Evolutionary conservation across 2,329 filamentous ascomycete species (phyloP), one percentile per base, ranked within the genome.

Genomic region (Colletotrichum tofieldiae): DNA sequence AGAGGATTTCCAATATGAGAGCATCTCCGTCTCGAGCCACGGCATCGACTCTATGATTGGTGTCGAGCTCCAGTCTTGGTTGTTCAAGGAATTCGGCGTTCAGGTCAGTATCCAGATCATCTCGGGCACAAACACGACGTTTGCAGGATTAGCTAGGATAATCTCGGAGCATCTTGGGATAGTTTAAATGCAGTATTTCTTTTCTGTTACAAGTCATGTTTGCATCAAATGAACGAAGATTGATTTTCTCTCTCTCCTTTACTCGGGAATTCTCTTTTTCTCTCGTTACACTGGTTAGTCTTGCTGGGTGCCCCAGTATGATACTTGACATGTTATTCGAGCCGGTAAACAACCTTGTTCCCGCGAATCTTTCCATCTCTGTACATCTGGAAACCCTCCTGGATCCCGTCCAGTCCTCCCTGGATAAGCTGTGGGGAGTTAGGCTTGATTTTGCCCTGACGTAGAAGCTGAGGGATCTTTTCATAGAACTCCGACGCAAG

Each of bases 81-180:
- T 49, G 45, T 49, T 49, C 45, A 49, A 49, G 45, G 45, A 49
- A 49, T 49, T 23, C 45, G 45, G 45, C 45, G 45, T 49, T 26
- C 45, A 23, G 45, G 45, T 49, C 45, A 49, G 45, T 49, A 26
- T 49, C 45, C 45, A 23, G 45, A 23, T 49, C 20, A 49, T 26
- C 45, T 49, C 9, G 45, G 20, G 45, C 45, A 49, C 45, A 26
- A 23, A 49, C n/a, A 49, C 45, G n/a, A 49, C 45, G 45, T 26
- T 49, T 49, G 45, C 45, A 49, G 20, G 45, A 49, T 26, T 49
- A 14, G n/a, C 45, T 26, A 26, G n/a, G 45, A 49, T 49, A 14
- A 49, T 49, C 45, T 49, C 45, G n/a, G 45, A 49, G 45, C 45
- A 49, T n/a, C 45, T 49, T 49, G 45, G 45, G 45, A 49, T 49